Base-by-base conservation (phyloP, 352 stramenopile genomes). In the Phytophthora sansomeana region DNA sequence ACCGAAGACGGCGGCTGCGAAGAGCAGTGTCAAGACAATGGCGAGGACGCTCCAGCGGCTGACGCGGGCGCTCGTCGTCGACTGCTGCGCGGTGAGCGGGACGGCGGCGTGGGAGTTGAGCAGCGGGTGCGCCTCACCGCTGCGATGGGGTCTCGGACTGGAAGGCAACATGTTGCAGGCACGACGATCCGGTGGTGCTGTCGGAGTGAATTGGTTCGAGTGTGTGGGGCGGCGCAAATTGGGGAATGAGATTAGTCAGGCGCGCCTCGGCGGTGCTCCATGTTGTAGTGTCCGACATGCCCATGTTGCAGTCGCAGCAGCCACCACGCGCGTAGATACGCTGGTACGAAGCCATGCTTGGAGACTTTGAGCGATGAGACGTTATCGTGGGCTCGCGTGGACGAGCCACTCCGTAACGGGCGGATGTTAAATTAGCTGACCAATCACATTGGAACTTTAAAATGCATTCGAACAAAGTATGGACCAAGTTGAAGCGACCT, bases 251-350 rank as follows among this genome's bases (percentile, higher is more conserved):
- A 6, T 28, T 14, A 57, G 19, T 19, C 21, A 41, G n/a, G 5
- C n/a, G 6, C 38, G 38, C 16, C n/a, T 11, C 19, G 17, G 17
- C 14, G 38, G 7, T 0, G 1, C n/a, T 43, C 16, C 21, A 24
- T 24, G 29, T 11, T 38, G 35, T 29, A 41, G n/a, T 62, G 35
- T 58, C 44, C 58, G 36, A 56, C 58, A 48, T 36, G 41, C 39
- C 10, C 26, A 11, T 50, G 47, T 56, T 61, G 42, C 57, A 58
- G 49, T 44, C 36, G 30, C 35, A 69, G 60, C 65, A 69, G 59
- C 65, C 65, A 58, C 41, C 24, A 58, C 28, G 57, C 19, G 43
- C 58, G 32, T 72, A 68, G 69, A 32, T 69, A 58, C 65, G 42
- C 49, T 49, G 58, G 50, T 69, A 63, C 58, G 58, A 67, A 59